Evolutionary conservation across 257 asterid genomes (phyloP).

Genomic region (Salvia rosmarinus): DNA sequence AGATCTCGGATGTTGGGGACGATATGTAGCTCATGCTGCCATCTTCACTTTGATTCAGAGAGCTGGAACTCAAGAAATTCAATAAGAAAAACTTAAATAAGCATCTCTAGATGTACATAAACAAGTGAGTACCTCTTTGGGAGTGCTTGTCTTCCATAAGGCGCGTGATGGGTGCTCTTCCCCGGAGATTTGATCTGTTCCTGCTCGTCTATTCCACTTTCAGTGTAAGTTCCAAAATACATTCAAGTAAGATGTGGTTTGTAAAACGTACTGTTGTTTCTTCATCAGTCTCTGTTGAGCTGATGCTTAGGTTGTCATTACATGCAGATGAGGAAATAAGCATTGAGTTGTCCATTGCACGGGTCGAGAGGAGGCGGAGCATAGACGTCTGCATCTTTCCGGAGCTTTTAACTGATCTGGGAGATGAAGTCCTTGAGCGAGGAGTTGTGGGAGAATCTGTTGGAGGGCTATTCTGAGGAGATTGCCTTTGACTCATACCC

Average conservation of each 20-base stretch:
- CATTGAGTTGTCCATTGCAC: slow-evolving; percentile 52
- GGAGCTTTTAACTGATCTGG: slow-evolving; percentile 39
- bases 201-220: slow-evolving; percentile 49
- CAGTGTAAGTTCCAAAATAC: slow-evolving; percentile 30
- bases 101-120: neutral
- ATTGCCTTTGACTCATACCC: slow-evolving; percentile 41
- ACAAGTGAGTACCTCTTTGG: slow-evolving; percentile 55
- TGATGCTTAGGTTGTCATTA: slow-evolving; percentile 47
- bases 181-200: slow-evolving; percentile 46
- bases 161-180: slow-evolving; percentile 38
- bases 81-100: neutral
- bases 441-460: slow-evolving; percentile 51
- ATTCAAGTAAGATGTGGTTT: slow-evolving; percentile 21
- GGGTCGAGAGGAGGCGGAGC: slow-evolving; percentile 63
- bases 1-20: slow-evolving; percentile 60
- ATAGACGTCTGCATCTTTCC: slow-evolving; percentile 49
- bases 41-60: slow-evolving; percentile 52
- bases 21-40: slow-evolving; percentile 54
- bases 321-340: no score
- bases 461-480: slow-evolving; percentile 51
- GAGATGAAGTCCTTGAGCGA: slow-evolving; percentile 51
- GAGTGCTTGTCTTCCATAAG: slow-evolving; percentile 43
- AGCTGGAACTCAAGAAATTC: slow-evolving; percentile 41
- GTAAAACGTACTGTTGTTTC: slow-evolving; percentile 59
- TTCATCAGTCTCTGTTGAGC: slow-evolving; percentile 56